Base-by-base conservation (phyloP, 192 early-diverging fungal genomes). In the Thamnidium elegans region DNA sequence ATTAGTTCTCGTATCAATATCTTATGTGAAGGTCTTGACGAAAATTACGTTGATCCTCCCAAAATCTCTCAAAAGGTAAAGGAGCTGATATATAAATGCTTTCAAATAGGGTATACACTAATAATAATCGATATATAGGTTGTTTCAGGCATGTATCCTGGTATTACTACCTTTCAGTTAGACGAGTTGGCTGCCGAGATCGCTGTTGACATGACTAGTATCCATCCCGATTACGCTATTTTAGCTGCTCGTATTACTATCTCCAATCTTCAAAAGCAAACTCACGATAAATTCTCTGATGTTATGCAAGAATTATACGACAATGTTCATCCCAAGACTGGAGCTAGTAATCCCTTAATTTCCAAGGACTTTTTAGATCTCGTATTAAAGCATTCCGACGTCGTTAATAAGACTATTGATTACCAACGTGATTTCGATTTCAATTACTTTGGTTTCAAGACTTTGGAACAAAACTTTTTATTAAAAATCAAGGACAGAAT, bases 391-490 rank as follows among this genome's bases (percentile, higher is more conserved):
- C 63, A 95, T 69, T 77, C 84, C 4, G 94, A 94, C 6, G 72
- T 75, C 46, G 78, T 98, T 72, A 87, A 98, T 79, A 82, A 88
- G 45, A 92, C 94, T 62, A 86, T 98, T 55, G 89, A 92, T 72
- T 96, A 98, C 75, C 88, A 94, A 66, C 90, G 93, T 63, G 96
- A 98, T 73, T 96, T 93, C 72, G 90, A 87, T 68, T 96, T 95
- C 84, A 94, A 95, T 77, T 98, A 89, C 84, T 98, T 98, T 87
- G 96, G 94, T 7, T 98, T 96, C 89, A 98, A 98, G 83, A 96
- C 96, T 20, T 81, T 98, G 4, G 96, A 98, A 80, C 87, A 92
- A 50, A 89, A 85, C 54, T 98, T 96, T 74, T 82, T 98, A 42
- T 74, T 97, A 63, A 84, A 88, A 50, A 86, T 96, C 76, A 88